Evolutionary conservation across 2,329 filamentous ascomycete genomes (phyloP), one percentile per base, ranked within the genome.

Genomic region (Sarocladiaceae sp.): DNA sequence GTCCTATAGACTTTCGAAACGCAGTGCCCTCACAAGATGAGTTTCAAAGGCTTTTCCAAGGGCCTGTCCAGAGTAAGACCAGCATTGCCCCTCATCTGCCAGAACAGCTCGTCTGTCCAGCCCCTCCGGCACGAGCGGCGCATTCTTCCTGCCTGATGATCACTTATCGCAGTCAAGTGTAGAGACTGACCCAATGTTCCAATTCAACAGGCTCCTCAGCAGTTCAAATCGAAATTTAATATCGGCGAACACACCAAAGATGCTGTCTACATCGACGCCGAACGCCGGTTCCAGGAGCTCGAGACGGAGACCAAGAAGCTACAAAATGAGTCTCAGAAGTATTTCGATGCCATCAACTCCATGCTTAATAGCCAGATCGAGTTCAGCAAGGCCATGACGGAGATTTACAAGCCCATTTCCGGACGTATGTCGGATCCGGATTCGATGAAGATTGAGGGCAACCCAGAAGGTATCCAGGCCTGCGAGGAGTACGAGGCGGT

Each of bases 301-400:
- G 94, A 99, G 72, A 87, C 78, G 59, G 92, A 99, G 75, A 97
- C 94, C 31, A 97, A 97, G 79, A 93, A 88, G 71, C 84, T 97
- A 26, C 93, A 97, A 72, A 90, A 96, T 75, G 93, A 97, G 72
- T 96, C 90, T 53, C 88, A 92, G 70, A 97, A 96, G 74, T 99
- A 99, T 71, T 97, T 96, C 63, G 86, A 96, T 51, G 90, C 94
- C 66, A 97, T 99, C 74, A 97, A 97, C 74, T 89, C 88, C 77
- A 99, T 99, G 94, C 82, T 99, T 63, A 83, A 78, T 66, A 92
- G 97, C 73, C 94, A 99, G 75, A 97, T 99, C 71, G 93, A 96
- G 68, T 99, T 99, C 75, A 96, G 93, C 62, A 84, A 96, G 73
- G 90, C 92, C 59, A 93, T 96, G 76, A 87, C 88, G 58, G 94